Percentiles rank a stretch among this genome's conserved stretches.
phyloP scores from a whole-genome alignment of 805 yeast species.

The Pichia occidentalis region DNA sequence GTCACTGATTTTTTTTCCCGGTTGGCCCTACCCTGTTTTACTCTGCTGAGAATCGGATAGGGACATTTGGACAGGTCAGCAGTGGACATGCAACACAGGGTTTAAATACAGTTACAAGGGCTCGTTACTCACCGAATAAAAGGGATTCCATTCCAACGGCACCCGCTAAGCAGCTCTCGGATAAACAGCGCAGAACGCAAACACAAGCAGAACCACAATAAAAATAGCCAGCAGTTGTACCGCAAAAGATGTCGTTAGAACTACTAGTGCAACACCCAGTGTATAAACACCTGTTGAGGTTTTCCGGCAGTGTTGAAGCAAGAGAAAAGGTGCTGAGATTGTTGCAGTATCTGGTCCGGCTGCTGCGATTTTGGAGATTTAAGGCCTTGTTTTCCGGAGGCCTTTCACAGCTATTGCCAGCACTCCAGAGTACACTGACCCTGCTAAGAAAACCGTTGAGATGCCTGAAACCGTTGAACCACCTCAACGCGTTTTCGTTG shows the following conservation, averaged over 20 bases:
- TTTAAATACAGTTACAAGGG: too few species aligned
- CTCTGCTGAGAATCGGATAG: not conserved
- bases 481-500: conserved; percentile 60
- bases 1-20: too few species aligned
- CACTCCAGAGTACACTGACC: conserved; percentile 7
- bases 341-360: conserved; percentile 74
- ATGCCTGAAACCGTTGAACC: conserved; percentile 72
- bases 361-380: conserved; percentile 37
- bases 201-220: not conserved
- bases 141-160: conserved; percentile 4
- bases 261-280: conserved; percentile 71
- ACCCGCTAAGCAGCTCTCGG: too few species aligned
- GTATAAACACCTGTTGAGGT: conserved; percentile 50
- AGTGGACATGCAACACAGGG: too few species aligned
- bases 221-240: not conserved
- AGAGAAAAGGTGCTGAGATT: conserved; percentile 77
- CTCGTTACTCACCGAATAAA: not conserved
- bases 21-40: not conserved
- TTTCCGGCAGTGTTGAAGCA: conserved; percentile 59
- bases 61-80: too few species aligned
- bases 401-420: conserved; percentile 1
- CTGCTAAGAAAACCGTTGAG: conserved; percentile 68
- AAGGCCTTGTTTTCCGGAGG: not conserved
- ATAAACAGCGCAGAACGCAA: too few species aligned
- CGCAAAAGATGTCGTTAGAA: conserved; percentile 52